These are phyloP conservation scores for Fusarium newnesense DNA, from an alignment of 2,329 filamentous ascomycete genomes.

Conservation along the genomic window DNA sequence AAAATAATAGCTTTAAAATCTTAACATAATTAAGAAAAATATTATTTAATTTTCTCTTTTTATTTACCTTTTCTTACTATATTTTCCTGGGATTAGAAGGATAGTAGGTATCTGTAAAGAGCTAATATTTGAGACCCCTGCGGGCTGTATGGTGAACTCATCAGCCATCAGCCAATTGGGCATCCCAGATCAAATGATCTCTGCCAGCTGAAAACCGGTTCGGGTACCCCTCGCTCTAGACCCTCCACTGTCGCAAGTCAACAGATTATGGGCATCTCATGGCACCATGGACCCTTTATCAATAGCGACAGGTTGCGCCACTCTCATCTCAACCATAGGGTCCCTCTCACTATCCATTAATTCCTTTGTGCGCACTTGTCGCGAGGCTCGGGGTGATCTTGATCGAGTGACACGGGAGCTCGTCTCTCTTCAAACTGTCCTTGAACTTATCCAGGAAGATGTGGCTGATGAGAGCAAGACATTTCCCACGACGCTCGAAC, in stretches of 20 bases:
- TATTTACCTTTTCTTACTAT: no score
- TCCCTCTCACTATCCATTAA: neutral
- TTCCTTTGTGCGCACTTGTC: neutral
- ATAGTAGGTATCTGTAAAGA: no score
- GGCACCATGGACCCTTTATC: neutral
- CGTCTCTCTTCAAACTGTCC: neutral
- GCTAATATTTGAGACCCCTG: no score
- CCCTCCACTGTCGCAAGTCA: no score
- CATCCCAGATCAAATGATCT: neutral
- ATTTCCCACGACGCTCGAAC: neutral
- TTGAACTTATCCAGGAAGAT: neutral
- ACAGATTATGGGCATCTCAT: neutral
- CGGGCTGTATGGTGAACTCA: no score
- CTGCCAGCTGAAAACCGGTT: neutral
- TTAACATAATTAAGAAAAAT: no score
- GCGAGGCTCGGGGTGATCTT: neutral
- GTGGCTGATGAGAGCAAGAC: neutral
- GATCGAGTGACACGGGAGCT: neutral
- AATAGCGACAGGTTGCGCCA: neutral
- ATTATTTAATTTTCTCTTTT: no score
- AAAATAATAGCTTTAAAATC: no score
- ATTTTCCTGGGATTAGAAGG: no score
- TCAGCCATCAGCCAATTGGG: neutral
- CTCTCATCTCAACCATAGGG: neutral
- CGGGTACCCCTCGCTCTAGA: neutral